phyloP scores from a whole-genome alignment of 1,139 yeast genomes.

The Diutina neorugosa region DNA sequence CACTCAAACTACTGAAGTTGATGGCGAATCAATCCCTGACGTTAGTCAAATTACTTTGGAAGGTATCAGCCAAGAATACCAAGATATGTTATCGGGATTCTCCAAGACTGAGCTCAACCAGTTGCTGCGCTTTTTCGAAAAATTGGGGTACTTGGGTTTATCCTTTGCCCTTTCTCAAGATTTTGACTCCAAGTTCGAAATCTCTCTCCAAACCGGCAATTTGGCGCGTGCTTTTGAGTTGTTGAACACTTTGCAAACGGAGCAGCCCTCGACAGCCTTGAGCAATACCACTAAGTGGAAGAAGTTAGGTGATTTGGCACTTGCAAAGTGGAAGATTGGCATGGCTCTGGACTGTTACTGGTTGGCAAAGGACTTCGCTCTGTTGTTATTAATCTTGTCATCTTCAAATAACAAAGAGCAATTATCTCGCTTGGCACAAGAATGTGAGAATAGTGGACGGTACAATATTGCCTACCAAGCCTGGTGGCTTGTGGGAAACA shows the following conservation, averaged over 20 bases:
- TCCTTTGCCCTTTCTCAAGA: slow-evolving; percentile 79
- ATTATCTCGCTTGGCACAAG: slow-evolving; percentile 47
- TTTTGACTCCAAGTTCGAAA: slow-evolving; percentile 73
- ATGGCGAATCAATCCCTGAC: slow-evolving; percentile 29
- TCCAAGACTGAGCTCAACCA: slow-evolving; percentile 62
- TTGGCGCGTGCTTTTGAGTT: slow-evolving; percentile 63
- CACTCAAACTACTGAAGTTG: slow-evolving; percentile 20
- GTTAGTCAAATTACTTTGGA: slow-evolving; percentile 50
- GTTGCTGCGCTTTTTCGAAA: slow-evolving; percentile 85
- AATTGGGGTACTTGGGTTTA: slow-evolving; percentile 76
- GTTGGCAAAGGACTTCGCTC: slow-evolving; percentile 71
- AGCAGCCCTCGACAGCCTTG: slow-evolving; percentile 23
- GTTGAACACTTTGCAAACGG: slow-evolving; percentile 46
- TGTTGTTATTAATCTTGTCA: slow-evolving; percentile 72
- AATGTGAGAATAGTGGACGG: slow-evolving; percentile 60
- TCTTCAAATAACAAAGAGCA: slow-evolving; percentile 62
- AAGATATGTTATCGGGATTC: slow-evolving; percentile 29
- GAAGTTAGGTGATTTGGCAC: slow-evolving; percentile 78
- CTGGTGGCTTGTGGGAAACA: slow-evolving; percentile 76
- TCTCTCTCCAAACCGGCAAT: slow-evolving; percentile 55
- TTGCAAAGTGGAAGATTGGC: slow-evolving; percentile 65
- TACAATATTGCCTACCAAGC: slow-evolving; percentile 89
- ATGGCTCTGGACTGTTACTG: slow-evolving; percentile 75
- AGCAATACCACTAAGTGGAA: slow-evolving; percentile 61
- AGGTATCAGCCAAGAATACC: slow-evolving; percentile 47